Evolutionary conservation across 345 rosid species (phyloP), one percentile per base, ranked within the genome.

Genomic region (Brassica cretica): DNA sequence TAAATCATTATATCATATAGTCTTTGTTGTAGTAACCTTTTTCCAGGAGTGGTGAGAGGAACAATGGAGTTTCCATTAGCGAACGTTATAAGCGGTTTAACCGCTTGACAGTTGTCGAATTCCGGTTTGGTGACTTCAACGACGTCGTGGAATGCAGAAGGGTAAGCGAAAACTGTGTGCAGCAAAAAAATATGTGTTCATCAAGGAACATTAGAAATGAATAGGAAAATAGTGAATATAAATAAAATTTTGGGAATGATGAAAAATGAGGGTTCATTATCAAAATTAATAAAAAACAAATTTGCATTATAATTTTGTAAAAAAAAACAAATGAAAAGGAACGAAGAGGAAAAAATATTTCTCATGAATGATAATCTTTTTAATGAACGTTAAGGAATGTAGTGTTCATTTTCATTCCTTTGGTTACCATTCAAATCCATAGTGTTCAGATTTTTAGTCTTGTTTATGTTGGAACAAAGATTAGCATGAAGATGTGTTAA

Each of bases 31-130:
- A 56, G 44, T 8, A 64, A 80, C 83, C 83, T 85, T 76, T 87
- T 87, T 14, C 93, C 97, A 1, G 93, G 84, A 12, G 97, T 76
- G 7, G 89, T 63, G 8, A 91, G 87, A 30, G 89, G 70, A 67
- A 93, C 81, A 53, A 73, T 67, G 18, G 93, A 87, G 82, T 77
- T 81, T 75, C 98, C 90, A 44, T 81, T 85, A 7, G 66, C 83
- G 27, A 84, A 78, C 1, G 88, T 68, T 59, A 76, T 78, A 30
- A 87, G 76, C 15, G 90, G 82, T 76, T 25, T 87, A 67, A 81
- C 68, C 16, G 74, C 59, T 80, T 81, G 87, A 78, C 96, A 91
- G 65, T 86, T 70, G 71, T 87, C 90, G 27, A 84, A 87, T 61
- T 83, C 89, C 1, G 89, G 74, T 86, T 87, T 78, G 15, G 86